Percentiles rank a stretch among this genome's conserved stretches.
Conservation (phyloP, 2,329 filamentous ascomycete genomes). For the Monosporascus sp. region DNA sequence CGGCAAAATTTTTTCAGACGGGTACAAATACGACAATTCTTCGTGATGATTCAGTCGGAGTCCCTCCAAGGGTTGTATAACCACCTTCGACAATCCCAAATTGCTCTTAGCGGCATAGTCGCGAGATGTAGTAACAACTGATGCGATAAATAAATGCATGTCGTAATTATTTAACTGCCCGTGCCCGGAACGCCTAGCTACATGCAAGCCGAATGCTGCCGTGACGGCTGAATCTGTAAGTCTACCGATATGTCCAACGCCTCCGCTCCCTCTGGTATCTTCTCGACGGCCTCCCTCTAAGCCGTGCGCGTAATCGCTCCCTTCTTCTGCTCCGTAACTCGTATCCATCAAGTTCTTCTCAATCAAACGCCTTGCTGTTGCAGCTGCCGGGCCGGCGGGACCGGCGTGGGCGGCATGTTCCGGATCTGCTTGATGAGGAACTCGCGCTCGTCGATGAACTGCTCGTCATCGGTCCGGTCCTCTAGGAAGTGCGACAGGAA, state of each 20-base stretch:
- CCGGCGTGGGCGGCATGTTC: conserved; percentile 57
- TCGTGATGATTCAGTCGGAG: too few relatives aligned
- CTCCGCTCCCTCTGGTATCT: not conserved
- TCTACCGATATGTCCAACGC: conserved; percentile 5
- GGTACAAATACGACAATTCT: too few relatives aligned
- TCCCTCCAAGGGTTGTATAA: too few relatives aligned
- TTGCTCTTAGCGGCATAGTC: not conserved
- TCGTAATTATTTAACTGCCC: conserved; percentile 2
- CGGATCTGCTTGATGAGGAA: conserved; percentile 94
- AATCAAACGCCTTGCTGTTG: conserved; percentile 21
- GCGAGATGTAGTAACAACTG: not conserved
- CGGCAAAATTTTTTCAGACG: too few relatives aligned
- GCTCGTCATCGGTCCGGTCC: conserved; percentile 93
- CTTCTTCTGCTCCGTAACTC: conserved; percentile 1
- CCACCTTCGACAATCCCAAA: too few relatives aligned
- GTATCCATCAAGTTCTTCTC: not conserved
- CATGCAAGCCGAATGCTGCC: conserved; percentile 24
- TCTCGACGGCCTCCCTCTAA: conserved; percentile 1
- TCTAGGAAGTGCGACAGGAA: conserved; percentile 91
- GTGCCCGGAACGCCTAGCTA: conserved; percentile 26
- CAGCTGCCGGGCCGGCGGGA: conserved; percentile 42
- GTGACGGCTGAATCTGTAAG: conserved; percentile 14
- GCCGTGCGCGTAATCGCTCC: not conserved
- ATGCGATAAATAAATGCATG: not conserved
- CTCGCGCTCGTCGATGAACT: conserved; percentile 96